These are phyloP conservation scores for Lentinula detonsa DNA, from an alignment of 768 basidiomycete species.

Conservation along the genomic window DNA sequence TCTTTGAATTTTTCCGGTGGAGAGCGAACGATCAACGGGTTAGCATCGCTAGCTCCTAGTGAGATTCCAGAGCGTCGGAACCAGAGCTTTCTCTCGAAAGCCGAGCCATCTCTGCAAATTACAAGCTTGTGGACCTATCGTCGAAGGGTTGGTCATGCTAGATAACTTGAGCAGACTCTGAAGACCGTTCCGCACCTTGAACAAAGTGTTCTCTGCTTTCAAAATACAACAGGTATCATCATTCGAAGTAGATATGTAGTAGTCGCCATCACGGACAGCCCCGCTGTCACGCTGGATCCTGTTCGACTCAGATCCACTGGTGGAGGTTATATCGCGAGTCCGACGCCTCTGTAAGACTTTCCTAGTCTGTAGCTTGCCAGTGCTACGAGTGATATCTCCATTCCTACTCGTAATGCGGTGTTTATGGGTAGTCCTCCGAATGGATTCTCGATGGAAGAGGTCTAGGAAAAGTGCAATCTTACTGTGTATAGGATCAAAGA, in stretches of 20 bases:
- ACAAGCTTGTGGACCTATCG: conserved; percentile 39
- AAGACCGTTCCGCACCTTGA: conserved; percentile 41
- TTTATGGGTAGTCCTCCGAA: background rate
- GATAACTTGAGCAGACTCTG: background rate
- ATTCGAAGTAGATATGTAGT: background rate
- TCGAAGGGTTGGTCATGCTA: background rate
- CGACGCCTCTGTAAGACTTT: background rate
- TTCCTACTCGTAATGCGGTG: background rate
- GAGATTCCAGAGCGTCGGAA: conserved; percentile 17
- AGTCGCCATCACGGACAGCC: background rate
- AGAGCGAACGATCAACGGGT: conserved; percentile 32
- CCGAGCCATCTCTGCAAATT: conserved; percentile 34
- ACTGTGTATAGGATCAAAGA: background rate
- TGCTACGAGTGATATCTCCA: background rate
- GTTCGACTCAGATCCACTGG: background rate
- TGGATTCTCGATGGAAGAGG: background rate
- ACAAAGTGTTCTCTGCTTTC: conserved; percentile 52
- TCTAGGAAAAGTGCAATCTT: background rate
- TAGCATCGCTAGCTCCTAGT: conserved; percentile 23
- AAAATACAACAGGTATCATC: conserved; percentile 53
- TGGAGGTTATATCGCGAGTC: background rate
- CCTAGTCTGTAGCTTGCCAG: background rate
- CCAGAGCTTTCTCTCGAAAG: conserved; percentile 32
- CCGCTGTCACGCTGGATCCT: background rate
- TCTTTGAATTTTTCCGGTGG: conserved; percentile 40